Conservation (phyloP, 2,329 filamentous ascomycete species). For the Colletotrichum cordylinicola region DNA sequence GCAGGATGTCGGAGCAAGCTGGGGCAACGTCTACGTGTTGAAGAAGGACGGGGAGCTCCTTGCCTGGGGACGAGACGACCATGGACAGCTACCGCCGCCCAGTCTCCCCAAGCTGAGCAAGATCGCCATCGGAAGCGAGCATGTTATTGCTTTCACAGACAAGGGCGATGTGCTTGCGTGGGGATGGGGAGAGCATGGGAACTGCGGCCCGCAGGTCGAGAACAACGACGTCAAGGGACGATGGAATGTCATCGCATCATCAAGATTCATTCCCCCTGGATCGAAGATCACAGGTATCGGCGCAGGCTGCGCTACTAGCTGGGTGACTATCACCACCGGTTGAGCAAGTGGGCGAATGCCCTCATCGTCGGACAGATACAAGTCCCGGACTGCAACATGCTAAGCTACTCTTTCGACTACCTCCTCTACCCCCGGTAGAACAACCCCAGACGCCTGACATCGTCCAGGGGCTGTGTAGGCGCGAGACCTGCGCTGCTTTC, state of each 20-base stretch:
- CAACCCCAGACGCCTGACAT: slow-evolving; percentile 59
- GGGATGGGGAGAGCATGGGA: slow-evolving; percentile 98
- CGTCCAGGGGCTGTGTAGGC: slow-evolving; percentile 76
- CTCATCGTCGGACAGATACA: not conserved
- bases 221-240: slow-evolving; percentile 71
- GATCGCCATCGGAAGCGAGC: slow-evolving; percentile 89
- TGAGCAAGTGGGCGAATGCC: slow-evolving; percentile 27
- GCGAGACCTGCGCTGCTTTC: slow-evolving; percentile 50
- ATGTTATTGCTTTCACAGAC: slow-evolving; percentile 75
- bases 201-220: slow-evolving; percentile 77
- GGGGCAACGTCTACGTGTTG: slow-evolving; percentile 82
- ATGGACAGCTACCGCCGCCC: slow-evolving; percentile 76
- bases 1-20: slow-evolving; percentile 77
- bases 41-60: slow-evolving; percentile 62
- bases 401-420: slow-evolving; percentile 31
- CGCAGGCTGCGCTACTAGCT: slow-evolving; percentile 91
- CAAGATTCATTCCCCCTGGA: slow-evolving; percentile 56
- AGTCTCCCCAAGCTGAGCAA: slow-evolving; percentile 62
- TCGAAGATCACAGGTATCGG: slow-evolving; percentile 67
- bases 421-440: slow-evolving; percentile 37
- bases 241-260: slow-evolving; percentile 71
- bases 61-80: slow-evolving; percentile 86
- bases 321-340: slow-evolving; percentile 60
- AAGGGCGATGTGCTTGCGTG: slow-evolving; percentile 77
- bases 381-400: slow-evolving; percentile 22